phyloP scores from a whole-genome alignment of 306 rosid genomes.

The Trichosanthes truncata region DNA sequence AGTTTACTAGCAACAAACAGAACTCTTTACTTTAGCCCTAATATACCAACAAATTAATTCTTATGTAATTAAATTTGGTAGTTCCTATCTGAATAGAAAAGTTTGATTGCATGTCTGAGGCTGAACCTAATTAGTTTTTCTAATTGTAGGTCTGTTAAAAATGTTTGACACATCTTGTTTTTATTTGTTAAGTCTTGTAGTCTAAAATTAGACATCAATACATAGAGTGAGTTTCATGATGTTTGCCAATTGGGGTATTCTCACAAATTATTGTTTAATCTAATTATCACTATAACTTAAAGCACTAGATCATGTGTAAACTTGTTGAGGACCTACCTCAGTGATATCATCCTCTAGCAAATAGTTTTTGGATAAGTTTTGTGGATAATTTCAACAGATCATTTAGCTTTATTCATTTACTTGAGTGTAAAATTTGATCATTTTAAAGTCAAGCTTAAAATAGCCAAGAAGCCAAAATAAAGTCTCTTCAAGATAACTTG shows the following conservation, averaged over 20 bases:
- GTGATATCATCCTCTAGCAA: not conserved
- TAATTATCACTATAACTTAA: not conserved
- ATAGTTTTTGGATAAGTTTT: not conserved
- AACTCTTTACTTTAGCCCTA: not conserved
- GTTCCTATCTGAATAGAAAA: not conserved
- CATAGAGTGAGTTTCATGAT: not conserved
- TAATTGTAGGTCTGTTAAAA: not conserved
- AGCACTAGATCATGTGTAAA: not conserved
- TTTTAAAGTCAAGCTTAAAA: not conserved
- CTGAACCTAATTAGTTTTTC: not conserved
- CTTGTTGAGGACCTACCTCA: not conserved
- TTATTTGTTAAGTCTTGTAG: not conserved
- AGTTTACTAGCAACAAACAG: no score
- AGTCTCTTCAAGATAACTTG: not conserved
- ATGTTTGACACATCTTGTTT: not conserved
- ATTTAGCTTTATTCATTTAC: not conserved
- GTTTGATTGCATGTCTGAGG: no score
- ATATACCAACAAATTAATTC: not conserved
- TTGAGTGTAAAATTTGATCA: not conserved
- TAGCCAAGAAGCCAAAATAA: not conserved
- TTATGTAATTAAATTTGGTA: not conserved
- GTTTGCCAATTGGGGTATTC: not conserved
- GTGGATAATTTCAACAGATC: not conserved
- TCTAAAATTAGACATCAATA: not conserved
- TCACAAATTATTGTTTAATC: not conserved